Base-by-base conservation (phyloP, 768 basidiomycete genomes). In the Gyrodon lividus region DNA sequence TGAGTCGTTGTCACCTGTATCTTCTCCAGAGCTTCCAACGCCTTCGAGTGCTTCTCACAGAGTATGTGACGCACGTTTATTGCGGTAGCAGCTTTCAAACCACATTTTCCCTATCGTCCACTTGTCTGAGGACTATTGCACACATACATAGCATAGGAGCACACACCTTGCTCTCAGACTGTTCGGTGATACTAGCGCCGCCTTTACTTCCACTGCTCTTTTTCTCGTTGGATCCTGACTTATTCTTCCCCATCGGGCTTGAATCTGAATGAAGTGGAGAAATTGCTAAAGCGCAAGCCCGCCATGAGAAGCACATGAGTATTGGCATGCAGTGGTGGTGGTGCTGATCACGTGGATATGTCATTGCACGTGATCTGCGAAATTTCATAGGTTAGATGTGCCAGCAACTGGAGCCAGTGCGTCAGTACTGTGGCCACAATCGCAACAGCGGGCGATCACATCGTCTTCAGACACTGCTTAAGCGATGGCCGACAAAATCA, bases 401-500 rank as follows among this genome's bases (percentile, higher is more conserved):
- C 17, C 8, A 31, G 6, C 23, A 24, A 23, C 23, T 7, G 16
- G n/a, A n/a, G n/a, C n/a, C n/a, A n/a, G n/a, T n/a, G n/a, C n/a
- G n/a, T n/a, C n/a, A n/a, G n/a, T n/a, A n/a, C n/a, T n/a, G n/a
- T n/a, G n/a, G 20, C n/a, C 34, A 7, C 38, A 28, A 31, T 40
- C 26, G 10, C 48, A 35, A 22, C 48, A 16, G 37, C 47, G 30
- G 41, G n/a, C 23, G 48, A 50, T 48, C 58, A 43, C 9, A 56
- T 44, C 49, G 34, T 33, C 45, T 17, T 34, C n/a, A 17, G 42
- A 45, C 43, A 51, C 23, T 19, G 39, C 35, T 47, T 37, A 28
- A 48, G 55, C 52, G 46, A 91, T 93, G 92, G 78, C 87, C 33
- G 96, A 97, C 76, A 96, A 95, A 72, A 94, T 98, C 62, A 99